Evolutionary conservation across 129 eudicot species (phyloP), one percentile per base, ranked within the genome.

Genomic region (Centaurea solstitialis): DNA sequence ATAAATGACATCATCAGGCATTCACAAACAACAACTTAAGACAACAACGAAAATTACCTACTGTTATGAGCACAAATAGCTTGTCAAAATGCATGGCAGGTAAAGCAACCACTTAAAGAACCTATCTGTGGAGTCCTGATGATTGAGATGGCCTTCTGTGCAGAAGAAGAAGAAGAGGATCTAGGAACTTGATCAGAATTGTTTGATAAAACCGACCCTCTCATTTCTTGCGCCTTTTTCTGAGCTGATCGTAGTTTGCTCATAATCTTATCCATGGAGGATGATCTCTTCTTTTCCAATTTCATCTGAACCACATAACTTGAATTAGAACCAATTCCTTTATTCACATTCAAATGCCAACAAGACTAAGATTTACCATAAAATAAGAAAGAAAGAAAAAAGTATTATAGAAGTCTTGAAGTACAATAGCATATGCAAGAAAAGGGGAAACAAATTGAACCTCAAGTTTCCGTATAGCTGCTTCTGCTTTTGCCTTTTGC

Each of bases 401-500:
- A 57, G 65, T 57, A 2, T 17, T 18, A 7, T n/a, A 53, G 64
- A 17, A 33, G 65, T n/a, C 65, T 57, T 57, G 9, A 57, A 53
- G 18, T 76, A 26, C 26, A 6, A 53, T 66, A 39, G 57, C 35
- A 83, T 61, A 65, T 67, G 57, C 47, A 69, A 35, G 41, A 75
- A 7, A 81, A 18, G 43, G 37, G 57, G 28, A 23, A 24, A 20
- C 5, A 39, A 18, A 22, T 38, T 37, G 40, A 79, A 94, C 97
- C 97, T 92, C 97, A 26, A 94, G 91, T 83, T 89, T 90, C 39
- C 97, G 84, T 77, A 94, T 90, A 17, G 96, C 85, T 70, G 98
- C 97, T 87, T 94, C 99, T 76, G 97, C 99, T 86, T 94, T 94
- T 68, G 99, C 99, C 81, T 90, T 94, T 87, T 94, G 98, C 87